Evolutionary conservation across 768 basidiomycete species (phyloP), one percentile per base, ranked within the genome.

Genomic region (Daedaleopsis sinensis): DNA sequence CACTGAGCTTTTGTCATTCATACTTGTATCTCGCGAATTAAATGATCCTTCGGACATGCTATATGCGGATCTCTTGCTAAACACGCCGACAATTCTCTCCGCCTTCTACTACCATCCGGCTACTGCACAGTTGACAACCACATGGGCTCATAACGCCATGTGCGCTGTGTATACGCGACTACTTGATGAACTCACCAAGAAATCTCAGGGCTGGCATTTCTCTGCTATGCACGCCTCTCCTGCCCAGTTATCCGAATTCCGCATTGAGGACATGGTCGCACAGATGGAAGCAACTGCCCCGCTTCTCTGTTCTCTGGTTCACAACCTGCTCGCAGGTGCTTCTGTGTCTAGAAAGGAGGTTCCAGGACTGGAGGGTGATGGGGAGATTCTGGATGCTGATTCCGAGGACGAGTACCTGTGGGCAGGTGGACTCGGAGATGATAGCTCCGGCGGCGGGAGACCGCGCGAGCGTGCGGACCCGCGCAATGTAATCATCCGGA

Each of bases 231-330:
- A 27, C 19, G 58, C 58, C 10, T 13, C 42, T 7, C 35, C 58
- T 19, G 32, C 47, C 19, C 39, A 59, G 15, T 18, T 59, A 18
- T 35, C 24, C 16, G 43, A 54, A 32, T 59, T 59, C 46, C 52
- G 44, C 18, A 44, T 59, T 10, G 43, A 32, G 27, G 27, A 32
- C 7, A 32, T 32, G 27, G 27, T 32, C 7, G 7, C 27, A 32
- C 27, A 32, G 27, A 32, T 32, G 27, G 27, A 32, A 32, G 27
- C n/a, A n/a, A n/a, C n/a, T n/a, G n/a, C n/a, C n/a, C 27, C 27
- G 27, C 27, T 32, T 3, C 27, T 32, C 27, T 32, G 27, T 32
- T 32, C 27, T 7, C 27, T 32, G 3, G 27, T 3, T 3, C 27
- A 32, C 7, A 32, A 3, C 3, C 7, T 32, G 27, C 27, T 32